phyloP scores from a whole-genome alignment of 495 filamentous ascomycete species.

The Neurospora sp. region DNA sequence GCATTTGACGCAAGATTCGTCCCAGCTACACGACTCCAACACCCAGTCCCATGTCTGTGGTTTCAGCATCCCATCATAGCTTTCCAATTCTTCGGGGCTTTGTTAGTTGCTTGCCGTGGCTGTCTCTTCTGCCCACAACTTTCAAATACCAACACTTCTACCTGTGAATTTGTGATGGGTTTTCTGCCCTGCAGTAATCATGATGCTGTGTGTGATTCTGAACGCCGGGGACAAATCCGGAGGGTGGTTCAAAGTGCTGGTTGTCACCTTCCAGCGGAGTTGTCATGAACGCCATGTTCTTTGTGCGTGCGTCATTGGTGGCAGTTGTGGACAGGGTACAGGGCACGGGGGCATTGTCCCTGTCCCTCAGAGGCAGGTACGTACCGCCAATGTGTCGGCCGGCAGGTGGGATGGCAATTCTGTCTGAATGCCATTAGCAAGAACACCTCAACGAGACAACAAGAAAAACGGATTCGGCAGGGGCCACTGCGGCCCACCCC shows the following conservation, averaged over 20 bases:
- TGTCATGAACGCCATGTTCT: not conserved
- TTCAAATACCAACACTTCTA: not conserved
- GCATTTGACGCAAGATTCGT: not conserved
- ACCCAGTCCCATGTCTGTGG: not conserved
- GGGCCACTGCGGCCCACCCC: not conserved
- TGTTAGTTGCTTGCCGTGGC: not conserved
- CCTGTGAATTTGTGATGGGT: not conserved
- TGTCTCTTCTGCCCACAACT: not conserved
- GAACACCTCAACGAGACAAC: not conserved
- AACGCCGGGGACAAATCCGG: not conserved
- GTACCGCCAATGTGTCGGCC: not conserved
- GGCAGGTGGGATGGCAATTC: not conserved
- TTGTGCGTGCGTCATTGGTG: not conserved
- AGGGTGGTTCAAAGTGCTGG: not conserved
- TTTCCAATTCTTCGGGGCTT: not conserved
- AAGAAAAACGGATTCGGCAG: not conserved
- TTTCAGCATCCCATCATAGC: not conserved
- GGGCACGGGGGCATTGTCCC: not conserved
- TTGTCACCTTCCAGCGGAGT: not conserved
- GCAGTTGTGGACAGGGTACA: not conserved
- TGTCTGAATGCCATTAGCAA: not conserved
- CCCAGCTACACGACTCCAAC: not conserved
- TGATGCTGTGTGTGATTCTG: not conserved
- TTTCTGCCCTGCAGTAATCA: not conserved
- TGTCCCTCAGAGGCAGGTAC: not conserved